Evolutionary conservation across 768 basidiomycete species (phyloP).

Genomic region (Podaxis pistillaris): DNA sequence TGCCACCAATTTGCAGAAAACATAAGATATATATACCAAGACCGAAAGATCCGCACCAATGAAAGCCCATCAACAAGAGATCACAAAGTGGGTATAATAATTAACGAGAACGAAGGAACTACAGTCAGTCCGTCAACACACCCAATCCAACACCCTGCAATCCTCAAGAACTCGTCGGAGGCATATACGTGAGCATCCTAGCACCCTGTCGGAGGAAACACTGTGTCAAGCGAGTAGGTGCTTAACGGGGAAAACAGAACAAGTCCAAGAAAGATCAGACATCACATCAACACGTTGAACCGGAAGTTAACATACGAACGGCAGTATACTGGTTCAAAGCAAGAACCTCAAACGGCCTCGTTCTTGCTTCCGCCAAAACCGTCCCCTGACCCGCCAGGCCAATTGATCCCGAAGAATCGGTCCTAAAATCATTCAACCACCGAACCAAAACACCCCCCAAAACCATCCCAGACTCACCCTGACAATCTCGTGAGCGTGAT

Average conservation of each 20-base stretch:
- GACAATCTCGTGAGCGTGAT: constrained; percentile 73
- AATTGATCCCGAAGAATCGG: constrained; percentile 43
- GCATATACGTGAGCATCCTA: constrained; percentile 43
- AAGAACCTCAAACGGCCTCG: constrained; percentile 77
- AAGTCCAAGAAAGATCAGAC: neutral
- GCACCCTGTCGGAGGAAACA: constrained; percentile 55
- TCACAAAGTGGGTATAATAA: neutral
- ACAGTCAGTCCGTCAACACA: neutral
- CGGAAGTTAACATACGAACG: constrained; percentile 55
- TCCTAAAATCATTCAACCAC: constrained; percentile 21
- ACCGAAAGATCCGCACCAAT: neutral
- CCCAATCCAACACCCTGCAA: neutral
- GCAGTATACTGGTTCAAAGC: constrained; percentile 73
- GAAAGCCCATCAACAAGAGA: neutral
- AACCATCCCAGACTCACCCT: constrained; percentile 47
- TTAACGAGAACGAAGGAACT: neutral
- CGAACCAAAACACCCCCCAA: neutral
- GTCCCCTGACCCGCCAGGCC: constrained; percentile 54
- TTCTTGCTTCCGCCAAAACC: constrained; percentile 68
- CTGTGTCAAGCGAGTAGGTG: constrained; percentile 48
- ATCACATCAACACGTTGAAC: constrained; percentile 11
- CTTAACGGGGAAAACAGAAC: constrained; percentile 24
- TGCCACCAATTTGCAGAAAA: neutral
- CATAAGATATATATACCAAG: neutral
- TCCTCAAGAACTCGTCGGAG: neutral